Conservation (phyloP, 2,329 filamentous ascomycete genomes). For the Colletotrichum paranaense region DNA sequence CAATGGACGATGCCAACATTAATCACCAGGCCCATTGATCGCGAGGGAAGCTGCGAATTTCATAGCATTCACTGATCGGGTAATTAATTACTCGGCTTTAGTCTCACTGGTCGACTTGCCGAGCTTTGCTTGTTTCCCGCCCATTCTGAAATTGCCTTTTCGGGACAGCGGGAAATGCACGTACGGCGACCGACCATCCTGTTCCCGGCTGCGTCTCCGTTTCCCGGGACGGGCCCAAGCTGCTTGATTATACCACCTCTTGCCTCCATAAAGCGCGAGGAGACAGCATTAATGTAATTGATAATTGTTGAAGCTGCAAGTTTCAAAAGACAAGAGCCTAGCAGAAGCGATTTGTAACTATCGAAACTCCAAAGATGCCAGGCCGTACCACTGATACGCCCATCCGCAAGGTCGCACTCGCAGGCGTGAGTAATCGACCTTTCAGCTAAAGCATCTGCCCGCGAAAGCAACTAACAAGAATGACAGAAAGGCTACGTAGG, state of each 20-base stretch:
- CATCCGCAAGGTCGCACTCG: constrained; percentile 4
- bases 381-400: neutral
- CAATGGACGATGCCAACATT: neutral
- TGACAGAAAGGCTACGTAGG: constrained; percentile 23
- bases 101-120: neutral
- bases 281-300: neutral
- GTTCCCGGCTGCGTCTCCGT: neutral
- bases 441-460: neutral
- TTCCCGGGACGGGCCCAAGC: neutral
- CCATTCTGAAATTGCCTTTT: neutral
- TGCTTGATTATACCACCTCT: neutral
- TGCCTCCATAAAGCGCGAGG: neutral
- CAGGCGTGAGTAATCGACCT: neutral
- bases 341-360: neutral
- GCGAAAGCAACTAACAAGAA: neutral
- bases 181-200: neutral
- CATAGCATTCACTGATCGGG: neutral
- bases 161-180: neutral
- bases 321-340: too few relatives aligned
- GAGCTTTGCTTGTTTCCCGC: neutral
- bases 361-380: neutral
- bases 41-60: neutral
- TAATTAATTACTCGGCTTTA: neutral
- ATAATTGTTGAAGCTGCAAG: too few relatives aligned
- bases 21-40: neutral